Conservation (phyloP, 257 asterid genomes). For the Plantago major region DNA sequence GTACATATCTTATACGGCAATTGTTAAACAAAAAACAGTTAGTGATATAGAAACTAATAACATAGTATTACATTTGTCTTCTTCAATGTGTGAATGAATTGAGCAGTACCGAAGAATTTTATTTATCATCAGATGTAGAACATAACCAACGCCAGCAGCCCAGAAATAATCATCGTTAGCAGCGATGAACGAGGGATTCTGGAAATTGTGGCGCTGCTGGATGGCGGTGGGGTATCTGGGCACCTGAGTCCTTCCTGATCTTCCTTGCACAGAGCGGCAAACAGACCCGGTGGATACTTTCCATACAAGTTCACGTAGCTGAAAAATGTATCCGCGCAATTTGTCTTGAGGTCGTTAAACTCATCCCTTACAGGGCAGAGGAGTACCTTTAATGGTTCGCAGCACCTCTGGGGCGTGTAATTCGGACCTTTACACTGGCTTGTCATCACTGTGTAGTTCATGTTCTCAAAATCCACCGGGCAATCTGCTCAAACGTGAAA, state of each 20-base stretch:
- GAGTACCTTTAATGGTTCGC: slow-evolving; percentile 52
- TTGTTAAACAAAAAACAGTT: not conserved
- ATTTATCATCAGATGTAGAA: slow-evolving; percentile 18
- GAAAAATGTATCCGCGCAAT: slow-evolving; percentile 60
- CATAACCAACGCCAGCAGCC: slow-evolving; percentile 15
- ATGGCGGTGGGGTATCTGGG: slow-evolving; percentile 12
- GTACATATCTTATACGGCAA: too few species aligned
- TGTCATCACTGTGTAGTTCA: slow-evolving; percentile 77
- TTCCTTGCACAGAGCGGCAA: slow-evolving; percentile 61
- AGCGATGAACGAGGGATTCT: slow-evolving; percentile 5
- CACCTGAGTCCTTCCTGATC: slow-evolving; percentile 60
- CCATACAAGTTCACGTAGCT: slow-evolving; percentile 74
- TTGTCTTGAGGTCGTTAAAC: slow-evolving; percentile 44
- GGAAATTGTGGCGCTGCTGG: slow-evolving; percentile 16
- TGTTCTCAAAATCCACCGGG: slow-evolving; percentile 50
- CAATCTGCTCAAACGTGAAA: slow-evolving; percentile 42
- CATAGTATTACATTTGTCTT: not conserved
- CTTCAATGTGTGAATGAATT: not conserved
- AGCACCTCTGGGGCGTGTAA: slow-evolving; percentile 50
- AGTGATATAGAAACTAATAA: not conserved
- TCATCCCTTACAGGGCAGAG: slow-evolving; percentile 51
- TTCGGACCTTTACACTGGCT: slow-evolving; percentile 93
- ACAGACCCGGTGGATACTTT: slow-evolving; percentile 78
- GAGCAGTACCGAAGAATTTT: not conserved
- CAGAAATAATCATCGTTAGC: slow-evolving; percentile 12